phyloP scores from a whole-genome alignment of 2,329 filamentous ascomycete species.

The Epichloe glyceriae region DNA sequence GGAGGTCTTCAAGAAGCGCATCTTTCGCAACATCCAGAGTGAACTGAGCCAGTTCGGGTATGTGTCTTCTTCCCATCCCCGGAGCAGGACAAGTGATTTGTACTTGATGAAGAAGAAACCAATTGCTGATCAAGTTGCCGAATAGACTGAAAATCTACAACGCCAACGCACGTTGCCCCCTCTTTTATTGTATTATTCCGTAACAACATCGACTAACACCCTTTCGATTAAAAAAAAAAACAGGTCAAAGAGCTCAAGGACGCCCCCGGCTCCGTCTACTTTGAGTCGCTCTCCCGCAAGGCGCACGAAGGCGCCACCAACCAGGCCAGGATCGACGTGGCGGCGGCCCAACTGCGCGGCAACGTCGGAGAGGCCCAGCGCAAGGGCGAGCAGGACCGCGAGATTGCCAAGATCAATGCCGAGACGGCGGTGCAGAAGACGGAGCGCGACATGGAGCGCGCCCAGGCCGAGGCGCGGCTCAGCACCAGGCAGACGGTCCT shows the following conservation, averaged over 20 bases:
- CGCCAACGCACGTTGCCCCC: slow-evolving; percentile 33
- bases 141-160: slow-evolving; percentile 52
- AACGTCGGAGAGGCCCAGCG: slow-evolving; percentile 68
- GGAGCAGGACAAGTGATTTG: neutral
- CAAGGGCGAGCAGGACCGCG: slow-evolving; percentile 68
- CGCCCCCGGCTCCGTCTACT: slow-evolving; percentile 70
- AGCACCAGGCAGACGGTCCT: slow-evolving; percentile 61
- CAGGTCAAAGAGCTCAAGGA: slow-evolving; percentile 70
- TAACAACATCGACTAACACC: neutral
- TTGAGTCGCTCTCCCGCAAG: slow-evolving; percentile 68
- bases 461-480: slow-evolving; percentile 63
- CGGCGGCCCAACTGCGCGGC: slow-evolving; percentile 50
- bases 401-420: slow-evolving; percentile 79
- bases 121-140: neutral
- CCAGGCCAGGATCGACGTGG: slow-evolving; percentile 58
- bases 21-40: slow-evolving; percentile 62
- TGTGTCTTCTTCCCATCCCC: neutral
- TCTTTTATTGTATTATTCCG: neutral
- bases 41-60: slow-evolving; percentile 59
- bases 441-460: slow-evolving; percentile 70
- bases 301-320: slow-evolving; percentile 77
- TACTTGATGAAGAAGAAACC: neutral
- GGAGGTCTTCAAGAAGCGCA: slow-evolving; percentile 63
- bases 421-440: slow-evolving; percentile 77
- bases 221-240: no score